Base-by-base conservation (phyloP, 2,329 filamentous ascomycete species). In the Rasamsonia emersonii region DNA sequence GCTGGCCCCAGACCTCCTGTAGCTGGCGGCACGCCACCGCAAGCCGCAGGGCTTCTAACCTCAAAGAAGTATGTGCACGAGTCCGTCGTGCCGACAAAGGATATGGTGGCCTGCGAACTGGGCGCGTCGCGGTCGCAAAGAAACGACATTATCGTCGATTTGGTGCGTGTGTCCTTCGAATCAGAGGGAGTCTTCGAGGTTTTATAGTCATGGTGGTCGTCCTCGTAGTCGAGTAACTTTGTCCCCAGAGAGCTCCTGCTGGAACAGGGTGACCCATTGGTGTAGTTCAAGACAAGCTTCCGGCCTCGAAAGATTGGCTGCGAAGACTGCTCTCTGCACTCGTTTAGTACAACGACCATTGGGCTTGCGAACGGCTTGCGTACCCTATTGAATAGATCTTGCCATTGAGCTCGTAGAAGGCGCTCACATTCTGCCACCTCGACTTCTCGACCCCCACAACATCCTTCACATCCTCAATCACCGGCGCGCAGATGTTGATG, bases 1-100 rank as follows among this genome's bases (percentile, higher is more conserved):
- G 55, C 82, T 50, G 59, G 91, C 64, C 51, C 83, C 60, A 68
- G 80, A 64, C 60, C 79, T 36, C 75, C 69, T 28, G 68, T 66
- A 39, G 67, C 68, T 7, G 64, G 63, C 35, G 75, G 71, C 16
- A 76, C 68, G 65, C 67, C 88, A 61, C 62, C 84, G 69, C 91
- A 98, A 8, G 88, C 89, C 44, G 86, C 82, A 27, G 75, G 71
- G 15, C 85, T 91, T 43, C 89, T 82, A 30, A 88, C 80, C 58
- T 96, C 88, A 64, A 98, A 98, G 61, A 93, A 83, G 62, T 96
- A 98, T 18, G 85, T 77, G 68, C 91, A 98, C 38, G 93, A 81
- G 53, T 96, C 88, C 24, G 84, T 80, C 39, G 88, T 81, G 37
- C 83, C 85, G 37, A 96, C 80, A 55, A 94, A 98, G 13, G 84